Base-by-base conservation (phyloP, 768 basidiomycete species). In the Suillus placidus region DNA sequence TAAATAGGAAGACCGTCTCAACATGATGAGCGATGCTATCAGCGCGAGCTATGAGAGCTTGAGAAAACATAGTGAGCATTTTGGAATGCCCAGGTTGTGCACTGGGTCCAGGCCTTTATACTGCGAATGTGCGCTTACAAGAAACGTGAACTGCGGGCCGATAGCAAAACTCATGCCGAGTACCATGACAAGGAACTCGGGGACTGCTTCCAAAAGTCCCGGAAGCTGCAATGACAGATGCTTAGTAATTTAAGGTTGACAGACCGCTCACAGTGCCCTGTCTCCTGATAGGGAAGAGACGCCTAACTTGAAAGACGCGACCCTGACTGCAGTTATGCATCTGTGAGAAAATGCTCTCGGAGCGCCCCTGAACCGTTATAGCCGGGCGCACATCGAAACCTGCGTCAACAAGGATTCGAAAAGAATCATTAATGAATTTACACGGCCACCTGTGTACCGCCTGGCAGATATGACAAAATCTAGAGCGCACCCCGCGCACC, bases 1-100 rank as follows among this genome's bases (percentile, higher is more conserved):
- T 74, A 14, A 74, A 74, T 20, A 74, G 67, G 57, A 68, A 72
- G 23, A 74, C 56, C 2, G 72, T 73, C 26, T 64, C 42, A 37
- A 72, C 13, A 47, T 74, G 72, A 40, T 26, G 58, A 42, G 58
- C 10, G 58, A 60, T 60, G 40, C 58, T 60, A 42, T 40, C 58
- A 60, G 38, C 10, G 35, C 58, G 58, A 20, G 7, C 10, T 42
- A 6, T 13, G 1, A 30, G 30, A 6, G 38, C 58, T 60, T 60
- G 38, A 30, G 58, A 40, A 26, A 60, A 16, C 58, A 60, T 60
- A 2, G 4, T 40, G 26, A 40, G 7, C 12, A 10, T 40, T 37
- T 30, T 26, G 26, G 38, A 5, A 60, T 60, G 38, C 6, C 5
- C 3, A 42, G 18, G 10, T 30, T 30, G 8, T 10, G 20, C 23